These are phyloP conservation scores for Ceratocystis cubensis DNA, from an alignment of 2,329 filamentous ascomycete genomes.

Conservation along the genomic window DNA sequence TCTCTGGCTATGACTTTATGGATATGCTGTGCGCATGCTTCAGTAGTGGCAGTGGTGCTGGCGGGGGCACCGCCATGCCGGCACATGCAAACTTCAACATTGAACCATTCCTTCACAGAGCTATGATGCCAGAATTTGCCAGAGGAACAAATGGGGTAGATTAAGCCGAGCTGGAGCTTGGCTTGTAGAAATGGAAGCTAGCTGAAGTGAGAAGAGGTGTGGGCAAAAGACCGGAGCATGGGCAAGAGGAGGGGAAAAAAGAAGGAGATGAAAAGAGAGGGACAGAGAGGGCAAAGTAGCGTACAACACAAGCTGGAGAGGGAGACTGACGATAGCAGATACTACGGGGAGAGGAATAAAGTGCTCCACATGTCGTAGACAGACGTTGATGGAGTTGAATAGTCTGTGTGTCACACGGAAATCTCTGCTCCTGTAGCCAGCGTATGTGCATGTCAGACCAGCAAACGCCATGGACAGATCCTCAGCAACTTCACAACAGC, in stretches of 20 bases:
- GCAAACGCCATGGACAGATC: neutral
- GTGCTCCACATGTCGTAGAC: neutral
- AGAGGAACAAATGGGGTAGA: neutral
- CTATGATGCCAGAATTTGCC: neutral
- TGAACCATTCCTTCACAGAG: neutral
- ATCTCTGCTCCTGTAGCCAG: neutral
- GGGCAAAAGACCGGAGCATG: no score
- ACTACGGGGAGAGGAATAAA: no score
- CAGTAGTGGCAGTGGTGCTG: neutral
- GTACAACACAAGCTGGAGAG: neutral
- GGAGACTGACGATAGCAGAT: neutral
- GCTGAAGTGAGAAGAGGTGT: no score
- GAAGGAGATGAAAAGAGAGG: neutral
- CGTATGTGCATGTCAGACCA: neutral
- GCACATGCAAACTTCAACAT: neutral
- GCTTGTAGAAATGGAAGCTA: neutral
- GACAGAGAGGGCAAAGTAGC: neutral
- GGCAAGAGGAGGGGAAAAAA: neutral
- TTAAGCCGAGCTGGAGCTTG: neutral
- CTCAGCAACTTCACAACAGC: no score
- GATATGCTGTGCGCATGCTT: neutral
- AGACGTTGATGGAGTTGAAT: neutral
- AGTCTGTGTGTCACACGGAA: constrained; percentile 3
- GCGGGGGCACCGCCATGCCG: neutral
- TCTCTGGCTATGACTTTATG: neutral